Conservation (phyloP, 345 rosid genomes). For the Salix udensis region DNA sequence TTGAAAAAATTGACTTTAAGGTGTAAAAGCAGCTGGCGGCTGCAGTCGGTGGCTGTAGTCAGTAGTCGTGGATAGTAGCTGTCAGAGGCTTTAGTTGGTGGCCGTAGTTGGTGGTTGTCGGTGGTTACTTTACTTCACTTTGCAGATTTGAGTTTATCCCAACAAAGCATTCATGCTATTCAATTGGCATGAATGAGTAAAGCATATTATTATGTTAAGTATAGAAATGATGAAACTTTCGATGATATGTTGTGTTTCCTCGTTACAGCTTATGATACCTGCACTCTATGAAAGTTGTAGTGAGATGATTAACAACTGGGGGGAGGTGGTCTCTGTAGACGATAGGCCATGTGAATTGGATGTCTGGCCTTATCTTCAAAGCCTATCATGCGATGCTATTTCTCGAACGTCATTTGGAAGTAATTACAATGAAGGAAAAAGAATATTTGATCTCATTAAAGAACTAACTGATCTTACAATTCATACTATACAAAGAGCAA, state of each 20-base stretch:
- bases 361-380: constrained; percentile 37
- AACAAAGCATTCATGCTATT: neutral
- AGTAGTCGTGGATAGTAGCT: too few species aligned
- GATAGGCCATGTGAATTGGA: constrained; percentile 28
- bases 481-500: neutral
- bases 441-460: constrained; percentile 34
- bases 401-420: constrained; percentile 22
- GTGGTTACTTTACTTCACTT: too few species aligned
- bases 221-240: too few species aligned
- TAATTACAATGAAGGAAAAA: constrained; percentile 39
- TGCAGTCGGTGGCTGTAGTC: too few species aligned
- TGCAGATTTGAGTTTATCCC: too few species aligned
- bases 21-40: too few species aligned
- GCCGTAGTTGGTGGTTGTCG: too few species aligned
- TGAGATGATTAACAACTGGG: constrained; percentile 37
- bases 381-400: constrained; percentile 41
- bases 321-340: neutral
- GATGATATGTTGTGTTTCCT: too few species aligned
- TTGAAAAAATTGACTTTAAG: too few species aligned
- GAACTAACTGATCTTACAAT: constrained; percentile 13
- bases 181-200: neutral
- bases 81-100: too few species aligned
- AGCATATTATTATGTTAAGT: too few species aligned
- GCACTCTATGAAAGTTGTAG: constrained; percentile 20
- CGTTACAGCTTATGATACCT: constrained; percentile 32